phyloP scores from a whole-genome alignment of 2,329 filamentous ascomycete genomes.

The Uncinocarpus reesii region DNA sequence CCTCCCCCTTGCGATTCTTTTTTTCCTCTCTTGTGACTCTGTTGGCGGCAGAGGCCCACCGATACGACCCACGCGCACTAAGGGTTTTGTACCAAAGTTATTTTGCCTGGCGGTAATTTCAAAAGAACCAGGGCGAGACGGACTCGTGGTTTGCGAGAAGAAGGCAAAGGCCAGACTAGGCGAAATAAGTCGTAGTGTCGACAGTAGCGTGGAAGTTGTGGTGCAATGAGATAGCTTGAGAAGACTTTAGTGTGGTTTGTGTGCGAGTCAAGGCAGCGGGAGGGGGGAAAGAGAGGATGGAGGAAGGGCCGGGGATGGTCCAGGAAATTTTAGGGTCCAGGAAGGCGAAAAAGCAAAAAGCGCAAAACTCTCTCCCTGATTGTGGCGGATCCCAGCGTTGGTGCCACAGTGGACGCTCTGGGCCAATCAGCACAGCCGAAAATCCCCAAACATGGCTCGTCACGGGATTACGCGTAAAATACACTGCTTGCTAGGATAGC shows the following conservation, averaged over 20 bases:
- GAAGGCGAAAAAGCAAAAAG: background rate
- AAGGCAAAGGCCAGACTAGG: slow-evolving; percentile 9
- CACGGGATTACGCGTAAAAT: background rate
- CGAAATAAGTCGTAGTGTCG: slow-evolving; percentile 13
- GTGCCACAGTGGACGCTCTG: background rate
- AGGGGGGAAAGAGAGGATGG: background rate
- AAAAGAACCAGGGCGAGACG: background rate
- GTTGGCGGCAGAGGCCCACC: slow-evolving; percentile 1
- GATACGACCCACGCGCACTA: slow-evolving; percentile 11
- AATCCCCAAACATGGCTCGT: background rate
- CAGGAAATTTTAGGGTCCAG: background rate
- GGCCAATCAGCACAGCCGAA: background rate
- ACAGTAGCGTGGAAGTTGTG: slow-evolving; percentile 6
- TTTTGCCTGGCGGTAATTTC: slow-evolving; percentile 11
- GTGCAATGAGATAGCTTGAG: slow-evolving; percentile 7
- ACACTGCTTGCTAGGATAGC: background rate
- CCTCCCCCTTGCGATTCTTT: slow-evolving; percentile 2
- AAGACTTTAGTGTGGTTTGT: slow-evolving; percentile 9
- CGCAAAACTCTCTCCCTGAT: background rate
- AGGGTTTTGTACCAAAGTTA: slow-evolving; percentile 8
- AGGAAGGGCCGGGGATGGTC: slow-evolving; percentile 6
- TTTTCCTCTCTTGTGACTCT: slow-evolving; percentile 11
- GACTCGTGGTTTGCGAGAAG: slow-evolving; percentile 6
- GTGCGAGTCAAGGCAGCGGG: too few relatives aligned
- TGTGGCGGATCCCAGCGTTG: slow-evolving; percentile 3